A percentile compares a stretch with the other conserved stretches of the same genome.
phyloP scores from a whole-genome alignment of 345 rosid species.

The Brassica carinata region DNA sequence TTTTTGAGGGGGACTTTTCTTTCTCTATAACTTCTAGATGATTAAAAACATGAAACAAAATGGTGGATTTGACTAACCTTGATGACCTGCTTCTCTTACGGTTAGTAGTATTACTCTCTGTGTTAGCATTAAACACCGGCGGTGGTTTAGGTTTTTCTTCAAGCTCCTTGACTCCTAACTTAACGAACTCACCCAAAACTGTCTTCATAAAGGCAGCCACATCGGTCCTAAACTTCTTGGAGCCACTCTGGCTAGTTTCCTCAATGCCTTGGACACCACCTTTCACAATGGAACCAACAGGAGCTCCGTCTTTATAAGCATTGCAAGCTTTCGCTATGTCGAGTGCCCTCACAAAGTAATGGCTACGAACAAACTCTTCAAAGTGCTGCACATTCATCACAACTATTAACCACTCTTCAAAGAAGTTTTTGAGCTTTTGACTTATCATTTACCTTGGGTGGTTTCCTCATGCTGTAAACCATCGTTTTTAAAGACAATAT shows the following conservation, averaged over 20 bases:
- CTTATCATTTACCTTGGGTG: conserved; percentile 60
- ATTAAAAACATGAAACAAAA: neutral
- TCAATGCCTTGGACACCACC: conserved; percentile 71
- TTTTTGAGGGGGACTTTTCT: too few relatives aligned
- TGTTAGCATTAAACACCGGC: conserved; percentile 2
- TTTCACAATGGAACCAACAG: conserved; percentile 67
- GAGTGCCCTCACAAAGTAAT: conserved; percentile 55
- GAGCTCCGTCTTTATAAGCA: conserved; percentile 76
- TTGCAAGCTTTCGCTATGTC: conserved; percentile 73
- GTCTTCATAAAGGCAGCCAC: conserved; percentile 41
- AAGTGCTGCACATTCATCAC: conserved; percentile 60
- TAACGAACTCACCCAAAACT: conserved; percentile 49
- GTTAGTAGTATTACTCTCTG: neutral
- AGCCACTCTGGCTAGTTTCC: conserved; percentile 51
- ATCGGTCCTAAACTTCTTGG: conserved; percentile 45
- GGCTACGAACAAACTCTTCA: conserved; percentile 71
- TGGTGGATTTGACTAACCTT: conserved; percentile 39
- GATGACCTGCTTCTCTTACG: conserved; percentile 33
- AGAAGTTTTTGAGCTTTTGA: neutral
- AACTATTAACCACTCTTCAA: neutral
- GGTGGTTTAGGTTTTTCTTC: conserved; percentile 28
- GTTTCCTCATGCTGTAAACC: conserved; percentile 66
- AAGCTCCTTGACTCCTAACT: conserved; percentile 47
- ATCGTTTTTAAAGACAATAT: conserved; percentile 70
- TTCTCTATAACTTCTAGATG: too few relatives aligned